These are phyloP conservation scores for Hypomyces rosellus DNA, from an alignment of 2,329 filamentous ascomycete genomes.

Conservation along the genomic window DNA sequence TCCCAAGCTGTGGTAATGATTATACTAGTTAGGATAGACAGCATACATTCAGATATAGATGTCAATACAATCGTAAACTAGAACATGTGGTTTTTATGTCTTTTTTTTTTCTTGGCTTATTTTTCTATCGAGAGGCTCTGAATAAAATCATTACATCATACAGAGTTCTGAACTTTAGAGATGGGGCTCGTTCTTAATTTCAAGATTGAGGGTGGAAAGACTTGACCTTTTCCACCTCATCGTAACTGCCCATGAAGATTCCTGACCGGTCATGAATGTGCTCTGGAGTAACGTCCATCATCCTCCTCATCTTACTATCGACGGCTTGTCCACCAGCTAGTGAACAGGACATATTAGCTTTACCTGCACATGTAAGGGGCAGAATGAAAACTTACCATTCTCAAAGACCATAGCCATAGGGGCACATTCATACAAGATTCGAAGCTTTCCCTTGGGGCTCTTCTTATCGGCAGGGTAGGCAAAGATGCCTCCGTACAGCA, in stretches of 20 bases:
- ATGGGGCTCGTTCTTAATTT: too few species aligned
- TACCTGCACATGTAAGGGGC: neutral
- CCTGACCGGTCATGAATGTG: constrained; percentile 93
- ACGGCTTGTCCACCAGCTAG: constrained; percentile 86
- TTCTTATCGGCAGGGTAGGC: constrained; percentile 98
- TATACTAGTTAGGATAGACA: too few species aligned
- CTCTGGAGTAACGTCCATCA: constrained; percentile 84
- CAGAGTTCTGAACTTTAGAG: too few species aligned
- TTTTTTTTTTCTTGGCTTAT: neutral
- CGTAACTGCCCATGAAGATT: constrained; percentile 91
- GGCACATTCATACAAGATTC: constrained; percentile 96
- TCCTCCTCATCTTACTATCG: constrained; percentile 82
- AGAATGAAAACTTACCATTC: constrained; percentile 61
- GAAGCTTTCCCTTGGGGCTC: constrained; percentile 94
- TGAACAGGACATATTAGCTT: constrained; percentile 19
- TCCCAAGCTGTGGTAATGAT: constrained; percentile 45
- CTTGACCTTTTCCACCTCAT: constrained; percentile 95
- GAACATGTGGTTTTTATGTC: neutral
- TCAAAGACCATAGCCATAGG: constrained; percentile 99
- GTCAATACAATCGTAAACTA: too few species aligned
- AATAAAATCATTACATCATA: too few species aligned
- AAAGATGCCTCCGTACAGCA: constrained; percentile 94
- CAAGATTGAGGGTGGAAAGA: constrained; percentile 51
- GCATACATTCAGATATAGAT: too few species aligned
- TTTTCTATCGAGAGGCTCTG: too few species aligned